A percentile compares a stretch with the other conserved stretches of the same genome.
These are phyloP conservation scores for Diaporthe australafricana DNA, from an alignment of 2,329 filamentous ascomycete genomes.

Conservation along the genomic window DNA sequence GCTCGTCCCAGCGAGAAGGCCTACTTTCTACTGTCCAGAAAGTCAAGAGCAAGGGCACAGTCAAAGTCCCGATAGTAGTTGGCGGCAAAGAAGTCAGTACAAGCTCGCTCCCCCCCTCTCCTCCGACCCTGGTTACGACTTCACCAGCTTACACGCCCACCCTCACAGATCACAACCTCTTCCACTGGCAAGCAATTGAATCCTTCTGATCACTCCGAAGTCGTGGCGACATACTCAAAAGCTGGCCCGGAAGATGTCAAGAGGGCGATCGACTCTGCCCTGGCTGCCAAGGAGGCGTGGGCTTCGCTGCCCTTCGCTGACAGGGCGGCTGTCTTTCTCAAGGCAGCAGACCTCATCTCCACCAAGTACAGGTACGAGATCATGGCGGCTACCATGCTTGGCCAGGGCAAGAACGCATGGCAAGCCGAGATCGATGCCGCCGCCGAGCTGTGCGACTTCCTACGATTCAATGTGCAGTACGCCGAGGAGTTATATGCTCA, in stretches of 20 bases:
- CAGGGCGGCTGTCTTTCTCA: slow-evolving; percentile 92
- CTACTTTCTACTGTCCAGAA: slow-evolving; percentile 79
- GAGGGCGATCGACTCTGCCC: slow-evolving; percentile 83
- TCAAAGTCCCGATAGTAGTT: slow-evolving; percentile 86
- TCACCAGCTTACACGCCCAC: slow-evolving; percentile 25
- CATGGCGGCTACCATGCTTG: slow-evolving; percentile 95
- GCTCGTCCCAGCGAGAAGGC: slow-evolving; percentile 80
- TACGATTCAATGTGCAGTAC: slow-evolving; percentile 94
- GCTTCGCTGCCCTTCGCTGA: slow-evolving; percentile 89
- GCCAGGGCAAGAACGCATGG: slow-evolving; percentile 98
- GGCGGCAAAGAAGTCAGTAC: slow-evolving; percentile 80
- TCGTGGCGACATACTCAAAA: slow-evolving; percentile 86
- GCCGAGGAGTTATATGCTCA: slow-evolving; percentile 90
- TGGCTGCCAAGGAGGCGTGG: slow-evolving; percentile 89
- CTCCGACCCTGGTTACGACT: not conserved
- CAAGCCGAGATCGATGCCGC: slow-evolving; percentile 98
- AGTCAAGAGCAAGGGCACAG: slow-evolving; percentile 74
- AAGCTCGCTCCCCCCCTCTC: not conserved
- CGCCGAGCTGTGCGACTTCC: slow-evolving; percentile 91
- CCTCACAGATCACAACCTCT: slow-evolving; percentile 72
- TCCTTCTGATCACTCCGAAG: slow-evolving; percentile 81
- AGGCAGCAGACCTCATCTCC: slow-evolving; percentile 90
- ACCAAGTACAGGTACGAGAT: slow-evolving; percentile 97
- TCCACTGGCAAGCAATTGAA: slow-evolving; percentile 79
- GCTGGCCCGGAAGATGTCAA: slow-evolving; percentile 82